A percentile compares a stretch with the other conserved stretches of the same genome.
Evolutionary conservation across 2,329 filamentous ascomycete species (phyloP).

Genomic region (Sporothrix phasma): DNA sequence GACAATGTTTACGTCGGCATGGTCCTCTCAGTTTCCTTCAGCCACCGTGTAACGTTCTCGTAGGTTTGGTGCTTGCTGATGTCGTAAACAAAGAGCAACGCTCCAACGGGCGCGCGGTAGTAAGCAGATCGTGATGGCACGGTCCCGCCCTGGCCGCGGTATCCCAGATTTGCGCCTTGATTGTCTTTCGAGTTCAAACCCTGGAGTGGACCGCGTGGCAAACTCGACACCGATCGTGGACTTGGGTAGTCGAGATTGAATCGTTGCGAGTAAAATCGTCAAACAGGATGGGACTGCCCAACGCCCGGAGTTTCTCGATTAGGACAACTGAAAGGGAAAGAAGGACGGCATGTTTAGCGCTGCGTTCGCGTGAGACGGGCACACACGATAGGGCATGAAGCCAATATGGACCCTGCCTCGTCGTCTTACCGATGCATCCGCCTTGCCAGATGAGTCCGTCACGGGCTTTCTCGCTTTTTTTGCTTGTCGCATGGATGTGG

Average conservation of each 20-base stretch:
- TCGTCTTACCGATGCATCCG: background rate
- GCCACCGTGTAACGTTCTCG: conserved; percentile 96
- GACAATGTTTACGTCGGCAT: conserved; percentile 97
- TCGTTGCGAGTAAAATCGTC: conserved; percentile 99
- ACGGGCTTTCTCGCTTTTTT: background rate
- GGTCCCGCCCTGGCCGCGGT: conserved; percentile 98
- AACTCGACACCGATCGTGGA: conserved; percentile 99
- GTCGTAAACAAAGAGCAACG: conserved; percentile 96
- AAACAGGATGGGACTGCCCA: conserved; percentile 98
- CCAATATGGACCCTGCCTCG: background rate
- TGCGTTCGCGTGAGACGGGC: conserved; percentile 12
- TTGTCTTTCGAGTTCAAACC: conserved; percentile 98
- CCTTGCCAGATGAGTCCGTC: background rate
- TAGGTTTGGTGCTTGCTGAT: conserved; percentile 99
- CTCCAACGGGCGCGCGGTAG: conserved; percentile 94
- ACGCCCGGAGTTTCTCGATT: conserved; percentile 98
- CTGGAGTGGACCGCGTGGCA: conserved; percentile 94
- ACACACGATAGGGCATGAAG: background rate
- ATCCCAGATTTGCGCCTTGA: conserved; percentile 99
- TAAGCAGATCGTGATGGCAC: conserved; percentile 98
- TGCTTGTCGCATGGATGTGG: background rate
- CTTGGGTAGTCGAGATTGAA: conserved; percentile 99
- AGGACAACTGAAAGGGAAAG: conserved; percentile 63
- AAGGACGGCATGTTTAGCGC: conserved; percentile 25
- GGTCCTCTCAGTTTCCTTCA: conserved; percentile 97